A percentile compares a stretch with the other conserved stretches of the same genome.
Evolutionary conservation across 345 rosid species (phyloP).

Genomic region (Melaleuca alternifolia): DNA sequence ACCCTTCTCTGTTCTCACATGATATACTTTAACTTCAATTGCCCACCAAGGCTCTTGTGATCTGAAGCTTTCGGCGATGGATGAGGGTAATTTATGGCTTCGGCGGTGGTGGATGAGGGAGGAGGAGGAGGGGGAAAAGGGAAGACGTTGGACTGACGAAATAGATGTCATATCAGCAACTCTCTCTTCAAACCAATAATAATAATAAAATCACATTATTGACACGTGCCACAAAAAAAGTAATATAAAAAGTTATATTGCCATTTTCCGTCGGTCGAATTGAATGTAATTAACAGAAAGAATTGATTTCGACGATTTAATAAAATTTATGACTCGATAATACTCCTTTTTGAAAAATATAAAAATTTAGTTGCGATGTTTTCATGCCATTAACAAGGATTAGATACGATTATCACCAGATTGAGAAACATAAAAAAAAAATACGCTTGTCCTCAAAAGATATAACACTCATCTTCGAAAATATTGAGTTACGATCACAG

Average conservation of each 20-base stretch:
- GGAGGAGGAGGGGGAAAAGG: neutral
- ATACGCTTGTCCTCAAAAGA: too few species aligned
- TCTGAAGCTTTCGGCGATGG: neutral
- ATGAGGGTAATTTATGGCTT: neutral
- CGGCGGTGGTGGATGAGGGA: neutral
- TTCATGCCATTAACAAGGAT: too few species aligned
- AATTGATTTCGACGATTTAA: neutral
- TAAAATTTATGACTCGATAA: too few species aligned
- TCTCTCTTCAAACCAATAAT: neutral
- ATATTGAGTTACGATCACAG: too few species aligned
- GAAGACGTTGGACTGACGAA: neutral
- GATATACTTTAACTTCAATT: neutral
- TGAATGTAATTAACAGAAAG: neutral
- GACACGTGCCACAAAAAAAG: neutral
- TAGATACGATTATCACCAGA: too few species aligned
- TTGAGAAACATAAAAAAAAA: too few species aligned
- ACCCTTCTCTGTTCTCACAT: neutral
- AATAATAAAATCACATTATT: fast-evolving
- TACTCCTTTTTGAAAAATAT: neutral
- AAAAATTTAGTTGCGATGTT: neutral
- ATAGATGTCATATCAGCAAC: neutral
- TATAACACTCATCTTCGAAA: too few species aligned
- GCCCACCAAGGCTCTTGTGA: neutral
- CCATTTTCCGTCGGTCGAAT: neutral
- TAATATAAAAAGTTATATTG: neutral